Evolutionary conservation across 2,329 filamentous ascomycete species (phyloP).

Genomic region (Beauveria pseudobassiana): DNA sequence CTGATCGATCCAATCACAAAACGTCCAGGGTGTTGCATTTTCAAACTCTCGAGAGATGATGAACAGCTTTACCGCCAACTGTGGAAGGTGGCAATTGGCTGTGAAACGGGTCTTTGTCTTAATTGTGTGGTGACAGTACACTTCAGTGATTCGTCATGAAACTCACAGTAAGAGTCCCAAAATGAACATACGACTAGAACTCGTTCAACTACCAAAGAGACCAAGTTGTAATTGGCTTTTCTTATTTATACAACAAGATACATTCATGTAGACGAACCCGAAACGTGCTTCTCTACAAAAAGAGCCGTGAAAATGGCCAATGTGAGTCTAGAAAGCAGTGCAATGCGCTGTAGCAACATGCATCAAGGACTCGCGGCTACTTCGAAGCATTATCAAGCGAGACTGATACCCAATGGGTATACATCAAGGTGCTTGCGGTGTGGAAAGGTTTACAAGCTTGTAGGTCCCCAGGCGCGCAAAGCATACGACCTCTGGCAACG

Average conservation of each 20-base stretch:
- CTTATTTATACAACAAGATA: slow-evolving; percentile 40
- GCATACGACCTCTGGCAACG: slow-evolving; percentile 54
- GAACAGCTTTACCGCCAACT: not conserved
- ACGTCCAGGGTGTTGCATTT: not conserved
- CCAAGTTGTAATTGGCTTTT: slow-evolving; percentile 18
- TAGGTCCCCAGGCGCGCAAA: slow-evolving; percentile 40
- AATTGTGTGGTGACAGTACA: not conserved
- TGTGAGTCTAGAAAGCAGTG: not conserved
- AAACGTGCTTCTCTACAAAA: slow-evolving; percentile 40
- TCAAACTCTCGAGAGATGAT: not conserved
- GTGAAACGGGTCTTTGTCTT: not conserved
- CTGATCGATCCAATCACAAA: not conserved
- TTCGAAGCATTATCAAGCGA: not conserved
- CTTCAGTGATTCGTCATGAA: not conserved
- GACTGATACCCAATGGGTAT: slow-evolving; percentile 36
- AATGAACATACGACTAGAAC: not conserved
- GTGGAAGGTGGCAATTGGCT: not conserved
- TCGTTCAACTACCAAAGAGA: not conserved
- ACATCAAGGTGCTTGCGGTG: slow-evolving; percentile 56
- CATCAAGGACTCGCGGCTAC: not conserved
- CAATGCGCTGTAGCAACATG: not conserved
- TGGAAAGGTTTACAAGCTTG: slow-evolving; percentile 61
- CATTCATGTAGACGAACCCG: slow-evolving; percentile 53
- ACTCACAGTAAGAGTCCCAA: not conserved
- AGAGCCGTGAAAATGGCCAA: slow-evolving; percentile 37